A percentile compares a stretch with the other conserved stretches of the same genome.
These are phyloP conservation scores for Brassica carinata DNA, from an alignment of 345 rosid genomes.

Conservation along the genomic window DNA sequence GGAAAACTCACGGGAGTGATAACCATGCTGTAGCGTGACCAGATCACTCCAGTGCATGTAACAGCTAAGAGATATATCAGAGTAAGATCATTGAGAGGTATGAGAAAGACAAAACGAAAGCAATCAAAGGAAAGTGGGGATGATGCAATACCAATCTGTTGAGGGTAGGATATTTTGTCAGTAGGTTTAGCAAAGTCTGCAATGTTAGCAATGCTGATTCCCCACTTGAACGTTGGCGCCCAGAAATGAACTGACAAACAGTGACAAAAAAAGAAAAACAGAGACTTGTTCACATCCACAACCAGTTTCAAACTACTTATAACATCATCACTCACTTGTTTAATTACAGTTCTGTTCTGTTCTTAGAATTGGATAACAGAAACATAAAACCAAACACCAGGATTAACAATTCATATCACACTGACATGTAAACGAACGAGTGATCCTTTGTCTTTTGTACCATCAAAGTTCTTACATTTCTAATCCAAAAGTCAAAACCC, in stretches of 20 bases:
- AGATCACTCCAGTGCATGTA: constrained; percentile 65
- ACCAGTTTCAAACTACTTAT: background rate
- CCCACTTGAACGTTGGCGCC: constrained; percentile 67
- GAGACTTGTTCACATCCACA: background rate
- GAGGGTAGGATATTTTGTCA: constrained; percentile 54
- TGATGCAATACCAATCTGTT: constrained; percentile 40
- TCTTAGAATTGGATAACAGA: background rate
- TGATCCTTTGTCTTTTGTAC: background rate
- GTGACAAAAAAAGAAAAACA: background rate
- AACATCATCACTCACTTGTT: background rate
- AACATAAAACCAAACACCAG: background rate
- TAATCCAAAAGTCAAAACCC: background rate
- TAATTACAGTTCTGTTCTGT: background rate
- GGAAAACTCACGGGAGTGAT: constrained; percentile 72
- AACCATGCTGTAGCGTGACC: constrained; percentile 88
- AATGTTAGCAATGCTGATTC: constrained; percentile 55
- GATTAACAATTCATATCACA: background rate
- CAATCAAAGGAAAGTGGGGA: background rate
- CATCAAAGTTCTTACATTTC: background rate
- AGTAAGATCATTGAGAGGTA: constrained; percentile 2
- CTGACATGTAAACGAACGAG: background rate
- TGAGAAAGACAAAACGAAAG: background rate
- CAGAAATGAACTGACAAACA: constrained; percentile 70
- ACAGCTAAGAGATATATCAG: constrained; percentile 55
- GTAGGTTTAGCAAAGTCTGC: constrained; percentile 57